Conservation (phyloP, 169 alveolate species). For the Babesia gibsoni region DNA sequence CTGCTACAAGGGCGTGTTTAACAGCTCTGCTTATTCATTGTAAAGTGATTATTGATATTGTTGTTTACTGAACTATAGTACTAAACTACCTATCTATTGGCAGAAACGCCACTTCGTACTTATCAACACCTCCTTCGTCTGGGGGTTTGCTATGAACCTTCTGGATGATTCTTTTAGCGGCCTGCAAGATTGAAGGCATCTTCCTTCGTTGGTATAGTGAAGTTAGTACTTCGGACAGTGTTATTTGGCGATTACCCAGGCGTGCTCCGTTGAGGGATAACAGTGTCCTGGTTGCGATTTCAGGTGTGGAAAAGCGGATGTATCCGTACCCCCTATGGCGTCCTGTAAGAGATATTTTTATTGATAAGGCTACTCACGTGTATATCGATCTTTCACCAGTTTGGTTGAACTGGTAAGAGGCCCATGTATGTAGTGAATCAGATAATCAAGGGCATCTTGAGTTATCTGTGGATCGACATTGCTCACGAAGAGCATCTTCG, state of each 20-base stretch:
- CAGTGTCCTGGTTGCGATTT: constrained; percentile 70
- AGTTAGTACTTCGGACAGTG: constrained; percentile 57
- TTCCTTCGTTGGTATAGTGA: constrained; percentile 6
- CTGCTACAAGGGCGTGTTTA: no score
- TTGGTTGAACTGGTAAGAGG: constrained; percentile 49
- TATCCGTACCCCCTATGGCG: constrained; percentile 74
- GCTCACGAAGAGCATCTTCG: constrained; percentile 55
- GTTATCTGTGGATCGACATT: constrained; percentile 63
- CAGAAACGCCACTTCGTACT: constrained; percentile 42
- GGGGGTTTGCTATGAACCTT: constrained; percentile 4
- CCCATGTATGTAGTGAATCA: constrained; percentile 58
- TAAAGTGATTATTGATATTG: no score
- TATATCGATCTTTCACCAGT: constrained; percentile 39
- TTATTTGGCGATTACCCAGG: constrained; percentile 66
- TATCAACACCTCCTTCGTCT: constrained; percentile 8
- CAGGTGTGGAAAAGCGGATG: constrained; percentile 69
- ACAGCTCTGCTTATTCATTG: no score
- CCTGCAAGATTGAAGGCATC: constrained; percentile 32
- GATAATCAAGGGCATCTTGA: constrained; percentile 58
- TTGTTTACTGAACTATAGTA: background rate
- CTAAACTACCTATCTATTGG: constrained; percentile 10
- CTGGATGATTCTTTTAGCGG: constrained; percentile 33
- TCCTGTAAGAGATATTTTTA: constrained; percentile 28
- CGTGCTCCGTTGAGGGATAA: constrained; percentile 69
- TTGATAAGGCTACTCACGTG: constrained; percentile 28